Percentiles rank a stretch among this genome's conserved stretches.
Conservation (phyloP, 305 asterid species). For the Fraxinus angustifolia region DNA sequence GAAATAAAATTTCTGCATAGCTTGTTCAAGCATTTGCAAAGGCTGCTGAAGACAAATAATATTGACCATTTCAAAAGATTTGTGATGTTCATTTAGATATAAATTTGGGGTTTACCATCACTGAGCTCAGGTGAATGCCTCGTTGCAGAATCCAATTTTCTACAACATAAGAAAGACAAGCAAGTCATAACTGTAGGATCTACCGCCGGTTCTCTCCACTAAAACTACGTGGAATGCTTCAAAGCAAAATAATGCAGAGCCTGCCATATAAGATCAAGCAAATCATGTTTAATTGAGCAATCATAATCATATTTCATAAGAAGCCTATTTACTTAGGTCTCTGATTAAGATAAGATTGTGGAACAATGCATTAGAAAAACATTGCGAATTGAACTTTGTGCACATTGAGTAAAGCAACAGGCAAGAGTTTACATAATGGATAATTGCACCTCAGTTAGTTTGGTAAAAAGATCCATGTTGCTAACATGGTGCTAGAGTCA, state of each 20-base stretch:
- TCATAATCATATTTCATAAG: slow-evolving; percentile 13
- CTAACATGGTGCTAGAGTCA: neutral
- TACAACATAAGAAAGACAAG: slow-evolving; percentile 36
- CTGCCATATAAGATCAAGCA: slow-evolving; percentile 24
- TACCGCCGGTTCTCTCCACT: slow-evolving; percentile 15
- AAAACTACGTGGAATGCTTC: slow-evolving; percentile 15
- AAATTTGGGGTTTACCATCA: slow-evolving; percentile 40
- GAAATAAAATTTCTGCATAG: neutral
- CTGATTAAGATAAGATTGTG: neutral
- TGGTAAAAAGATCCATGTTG: neutral
- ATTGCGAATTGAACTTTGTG: neutral
- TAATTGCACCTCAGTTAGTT: neutral
- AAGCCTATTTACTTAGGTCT: neutral
- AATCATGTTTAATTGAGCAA: neutral
- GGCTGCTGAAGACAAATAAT: neutral
- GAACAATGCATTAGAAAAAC: neutral
- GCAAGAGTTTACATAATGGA: neutral
- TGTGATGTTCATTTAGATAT: neutral
- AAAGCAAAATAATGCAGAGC: slow-evolving; percentile 7
- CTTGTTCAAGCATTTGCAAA: neutral
- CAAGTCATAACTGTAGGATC: slow-evolving; percentile 50
- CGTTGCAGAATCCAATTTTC: slow-evolving; percentile 24
- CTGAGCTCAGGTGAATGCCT: slow-evolving; percentile 29
- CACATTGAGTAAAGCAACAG: slow-evolving; percentile 1
- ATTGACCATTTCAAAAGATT: neutral